Evolutionary conservation across 441 rosid species (phyloP).

Genomic region (Eutrema salsugineum): DNA sequence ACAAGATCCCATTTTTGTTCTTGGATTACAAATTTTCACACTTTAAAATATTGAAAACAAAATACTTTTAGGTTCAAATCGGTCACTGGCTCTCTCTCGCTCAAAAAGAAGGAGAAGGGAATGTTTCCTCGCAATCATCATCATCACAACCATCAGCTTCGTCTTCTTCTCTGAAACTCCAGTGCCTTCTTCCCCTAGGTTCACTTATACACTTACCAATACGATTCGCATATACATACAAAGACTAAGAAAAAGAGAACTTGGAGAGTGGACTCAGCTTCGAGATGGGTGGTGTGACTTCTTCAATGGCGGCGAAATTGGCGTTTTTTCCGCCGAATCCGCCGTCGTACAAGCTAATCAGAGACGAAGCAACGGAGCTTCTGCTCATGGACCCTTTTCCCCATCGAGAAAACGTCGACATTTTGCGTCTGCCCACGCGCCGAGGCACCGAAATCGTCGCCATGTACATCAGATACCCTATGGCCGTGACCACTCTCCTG

Average conservation of each 20-base stretch:
- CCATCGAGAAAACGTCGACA: slow-evolving; percentile 68
- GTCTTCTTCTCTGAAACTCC: slow-evolving; percentile 5
- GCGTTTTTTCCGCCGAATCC: slow-evolving; percentile 77
- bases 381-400: slow-evolving; percentile 48
- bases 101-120: slow-evolving; percentile 15
- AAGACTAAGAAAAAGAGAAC: background rate
- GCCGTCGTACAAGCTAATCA: slow-evolving; percentile 57
- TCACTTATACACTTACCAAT: background rate
- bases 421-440: slow-evolving; percentile 50
- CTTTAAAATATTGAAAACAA: background rate
- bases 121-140: slow-evolving; percentile 34
- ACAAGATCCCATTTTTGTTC: slow-evolving; percentile 11
- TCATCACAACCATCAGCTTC: slow-evolving; percentile 7
- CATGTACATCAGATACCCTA: slow-evolving; percentile 58
- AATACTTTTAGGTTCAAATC: slow-evolving; percentile 2
- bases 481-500: slow-evolving; percentile 62
- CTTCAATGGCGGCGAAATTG: slow-evolving; percentile 74
- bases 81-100: background rate
- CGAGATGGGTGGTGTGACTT: slow-evolving; percentile 73
- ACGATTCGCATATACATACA: background rate
- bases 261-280: background rate
- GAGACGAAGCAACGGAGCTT: slow-evolving; percentile 45
- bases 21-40: background rate
- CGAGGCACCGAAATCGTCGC: slow-evolving; percentile 62
- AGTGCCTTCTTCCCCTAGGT: background rate